These are phyloP conservation scores for Scleroderma bovista DNA, from an alignment of 768 basidiomycete species.

Conservation along the genomic window DNA sequence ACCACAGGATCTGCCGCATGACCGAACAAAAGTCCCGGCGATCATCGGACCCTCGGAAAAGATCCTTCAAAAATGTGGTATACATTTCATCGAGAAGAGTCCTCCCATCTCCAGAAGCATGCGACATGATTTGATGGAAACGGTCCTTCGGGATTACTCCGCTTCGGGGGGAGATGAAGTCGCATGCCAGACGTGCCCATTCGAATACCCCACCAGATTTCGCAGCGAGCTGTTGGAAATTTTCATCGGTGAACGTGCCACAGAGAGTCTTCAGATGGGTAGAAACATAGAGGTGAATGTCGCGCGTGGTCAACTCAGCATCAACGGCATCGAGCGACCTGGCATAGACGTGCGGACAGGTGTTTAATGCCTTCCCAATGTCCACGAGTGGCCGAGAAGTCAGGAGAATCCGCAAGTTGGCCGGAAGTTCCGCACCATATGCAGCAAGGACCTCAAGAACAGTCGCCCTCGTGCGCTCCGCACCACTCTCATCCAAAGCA, in stretches of 20 bases:
- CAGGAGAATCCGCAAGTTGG: neutral
- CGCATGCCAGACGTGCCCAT: neutral
- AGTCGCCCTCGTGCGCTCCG: neutral
- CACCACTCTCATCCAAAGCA: conserved; percentile 14
- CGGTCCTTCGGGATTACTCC: neutral
- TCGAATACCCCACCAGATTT: neutral
- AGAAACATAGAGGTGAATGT: neutral
- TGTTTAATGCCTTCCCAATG: neutral
- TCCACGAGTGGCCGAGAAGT: neutral
- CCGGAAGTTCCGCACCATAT: neutral
- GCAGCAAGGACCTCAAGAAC: neutral
- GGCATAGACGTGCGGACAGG: neutral
- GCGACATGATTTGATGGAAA: neutral
- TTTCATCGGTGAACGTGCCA: neutral
- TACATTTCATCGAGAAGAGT: neutral
- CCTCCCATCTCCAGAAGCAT: too few relatives aligned
- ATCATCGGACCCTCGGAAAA: neutral
- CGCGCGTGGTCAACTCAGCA: neutral
- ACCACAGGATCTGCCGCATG: neutral
- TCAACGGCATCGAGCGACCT: neutral
- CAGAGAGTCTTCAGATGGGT: neutral
- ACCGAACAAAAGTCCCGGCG: neutral
- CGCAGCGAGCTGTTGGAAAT: neutral
- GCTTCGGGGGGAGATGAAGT: neutral
- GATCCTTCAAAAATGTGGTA: neutral